Base-by-base conservation (phyloP, 352 stramenopile genomes). In the Phytophthora quininea region DNA sequence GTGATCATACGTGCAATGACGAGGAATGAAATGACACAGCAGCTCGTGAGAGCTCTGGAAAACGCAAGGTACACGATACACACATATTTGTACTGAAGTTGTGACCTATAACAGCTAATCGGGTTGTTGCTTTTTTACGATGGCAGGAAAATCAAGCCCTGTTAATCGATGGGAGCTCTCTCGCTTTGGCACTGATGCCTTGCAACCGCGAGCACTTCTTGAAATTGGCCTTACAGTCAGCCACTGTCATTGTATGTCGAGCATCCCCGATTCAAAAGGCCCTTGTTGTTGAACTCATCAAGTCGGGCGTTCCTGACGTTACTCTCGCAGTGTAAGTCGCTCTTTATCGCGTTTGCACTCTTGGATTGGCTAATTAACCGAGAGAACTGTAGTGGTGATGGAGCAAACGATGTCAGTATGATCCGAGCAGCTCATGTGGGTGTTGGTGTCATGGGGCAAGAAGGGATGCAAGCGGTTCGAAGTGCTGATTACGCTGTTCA, bases 391-490 rank as follows among this genome's bases (percentile, higher is more conserved):
- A 98, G 97, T 51, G 98, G 97, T n/a, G 98, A 99, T 77, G 98
- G 98, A 32, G 97, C 97, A 9, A 99, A 99, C 66, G 98, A 99
- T 72, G 97, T 99, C 31, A 98, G 96, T 38, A 99, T 99, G 98
- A 99, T 99, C 67, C 97, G 98, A 59, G 96, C 97, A 58, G 98
- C 98, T n/a, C 96, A 99, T 59, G 94, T 99, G 53, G 98, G 98
- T 12, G 91, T 99, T 19, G 98, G 98, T 9, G 98, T 99, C 43
- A 98, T 89, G 58, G 98, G 98, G 0, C 90, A 99, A 69, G 98
- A 99, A 80, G 98, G 98, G 3, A 91, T 93, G 81, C 88, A 96
- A 65, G 88, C 88, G 1, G 81, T 96, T 33, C 79, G 84, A 54
- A 93, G 81, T 55, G 79, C 85, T 30, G 88, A 96, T 58, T 95